These are phyloP conservation scores for Saccharomycopsis sp. DNA, from an alignment of 805 yeast genomes.

Conservation along the genomic window DNA sequence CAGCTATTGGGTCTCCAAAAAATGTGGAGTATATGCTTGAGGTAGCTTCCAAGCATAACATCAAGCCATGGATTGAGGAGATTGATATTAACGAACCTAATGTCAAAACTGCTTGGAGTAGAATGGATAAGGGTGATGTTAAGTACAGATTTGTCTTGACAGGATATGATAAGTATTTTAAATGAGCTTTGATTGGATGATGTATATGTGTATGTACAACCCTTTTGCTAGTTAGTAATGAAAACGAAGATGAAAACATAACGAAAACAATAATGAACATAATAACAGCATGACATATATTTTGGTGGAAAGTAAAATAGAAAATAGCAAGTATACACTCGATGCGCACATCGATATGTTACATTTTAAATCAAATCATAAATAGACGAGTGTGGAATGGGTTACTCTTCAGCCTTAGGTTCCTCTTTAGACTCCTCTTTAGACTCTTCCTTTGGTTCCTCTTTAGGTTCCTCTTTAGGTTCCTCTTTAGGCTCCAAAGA, in stretches of 20 bases:
- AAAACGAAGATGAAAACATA: too few relatives aligned
- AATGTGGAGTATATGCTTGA: conserved; percentile 44
- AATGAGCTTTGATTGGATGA: too few relatives aligned
- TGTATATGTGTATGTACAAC: too few relatives aligned
- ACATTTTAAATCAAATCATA: background rate
- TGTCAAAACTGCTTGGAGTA: conserved; percentile 39
- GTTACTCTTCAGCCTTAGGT: background rate
- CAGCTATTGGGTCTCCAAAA: conserved; percentile 37
- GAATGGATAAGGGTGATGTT: conserved; percentile 44
- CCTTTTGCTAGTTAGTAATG: too few relatives aligned
- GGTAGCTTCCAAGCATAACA: conserved; percentile 39
- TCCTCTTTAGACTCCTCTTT: background rate
- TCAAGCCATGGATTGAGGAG: conserved; percentile 48
- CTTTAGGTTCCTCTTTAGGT: conserved; percentile 1
- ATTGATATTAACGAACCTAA: conserved; percentile 40
- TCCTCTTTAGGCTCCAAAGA: conserved; percentile 18
- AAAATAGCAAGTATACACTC: background rate
- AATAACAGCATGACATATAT: background rate
- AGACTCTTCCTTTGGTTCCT: background rate
- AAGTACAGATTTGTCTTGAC: conserved; percentile 49
- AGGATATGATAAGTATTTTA: conserved; percentile 37
- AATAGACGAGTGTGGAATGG: too few relatives aligned
- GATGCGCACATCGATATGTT: background rate
- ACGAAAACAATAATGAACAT: too few relatives aligned
- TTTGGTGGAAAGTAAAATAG: background rate